Conservation (phyloP, 306 rosid genomes). For the Datisca glomerata region DNA sequence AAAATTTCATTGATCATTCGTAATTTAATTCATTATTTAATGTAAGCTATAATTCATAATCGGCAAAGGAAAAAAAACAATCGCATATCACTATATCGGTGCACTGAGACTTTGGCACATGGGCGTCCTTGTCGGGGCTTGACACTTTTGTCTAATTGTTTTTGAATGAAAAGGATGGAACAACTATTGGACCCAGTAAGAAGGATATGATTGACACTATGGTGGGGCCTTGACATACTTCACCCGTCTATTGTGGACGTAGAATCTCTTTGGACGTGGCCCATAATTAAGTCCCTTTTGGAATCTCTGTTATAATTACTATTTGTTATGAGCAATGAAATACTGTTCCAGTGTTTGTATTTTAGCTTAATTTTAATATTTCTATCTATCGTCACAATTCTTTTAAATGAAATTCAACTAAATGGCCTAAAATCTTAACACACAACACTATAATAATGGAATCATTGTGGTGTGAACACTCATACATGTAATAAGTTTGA, state of each 20-base stretch:
- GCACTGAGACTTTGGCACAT: background rate
- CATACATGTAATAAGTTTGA: too few species aligned
- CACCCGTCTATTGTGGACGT: slow-evolving; percentile 4
- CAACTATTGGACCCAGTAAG: background rate
- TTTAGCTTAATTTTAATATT: too few species aligned
- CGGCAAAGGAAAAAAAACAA: too few species aligned
- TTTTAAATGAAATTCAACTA: background rate
- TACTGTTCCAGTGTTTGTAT: background rate
- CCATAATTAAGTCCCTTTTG: too few species aligned
- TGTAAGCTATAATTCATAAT: background rate
- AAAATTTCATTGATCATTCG: too few species aligned
- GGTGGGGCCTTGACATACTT: slow-evolving; percentile 18
- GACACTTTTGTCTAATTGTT: too few species aligned
- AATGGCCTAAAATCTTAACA: background rate
- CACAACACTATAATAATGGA: too few species aligned
- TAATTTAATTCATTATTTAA: too few species aligned
- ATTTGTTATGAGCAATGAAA: background rate
- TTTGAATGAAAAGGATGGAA: background rate
- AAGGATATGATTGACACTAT: background rate
- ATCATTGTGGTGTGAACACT: too few species aligned
- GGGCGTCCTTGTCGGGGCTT: background rate
- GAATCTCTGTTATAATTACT: background rate
- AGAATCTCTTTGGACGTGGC: slow-evolving; percentile 1
- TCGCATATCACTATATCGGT: too few species aligned
- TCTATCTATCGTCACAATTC: too few species aligned